Evolutionary conservation across 2,329 filamentous ascomycete species (phyloP), one percentile per base, ranked within the genome.

Genomic region (Fusarium scirpi): DNA sequence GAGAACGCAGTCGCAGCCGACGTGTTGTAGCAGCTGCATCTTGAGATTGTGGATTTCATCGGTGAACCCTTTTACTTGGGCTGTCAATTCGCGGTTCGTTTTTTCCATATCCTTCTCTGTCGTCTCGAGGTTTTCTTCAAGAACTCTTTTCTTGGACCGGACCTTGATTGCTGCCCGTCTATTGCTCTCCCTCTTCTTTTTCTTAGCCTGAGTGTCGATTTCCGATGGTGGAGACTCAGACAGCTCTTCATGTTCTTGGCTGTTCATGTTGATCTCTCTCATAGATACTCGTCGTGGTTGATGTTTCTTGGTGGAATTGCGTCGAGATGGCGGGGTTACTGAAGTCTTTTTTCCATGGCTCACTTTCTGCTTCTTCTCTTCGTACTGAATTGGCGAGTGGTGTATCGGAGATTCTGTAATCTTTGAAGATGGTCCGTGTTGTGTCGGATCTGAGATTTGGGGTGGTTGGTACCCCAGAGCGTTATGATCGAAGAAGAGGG

Each of bases 21-120:
- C 34, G 9, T 61, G 58, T n/a, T 61, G 58, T 0, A 61, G 34
- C 1, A 61, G n/a, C 4, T 61, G 25, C 44, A 59, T 44, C 54
- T 61, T 61, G 2, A 61, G 54, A 5, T 15, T 15, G 5, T 61
- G 54, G 3, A 61, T 13, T 2, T 61, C 32, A 2, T 29, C 9
- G 3, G 12, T n/a, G 9, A 61, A 24, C 8, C 43, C 44, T 6
- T 44, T 47, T 5, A 9, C 54, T 3, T 20, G 32, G 3, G 45
- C 6, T 1, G 34, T 24, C 10, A 61, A 8, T 3, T 41, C 29
- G 1, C 16, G 27, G 4, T 61, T 32, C 2, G 3, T 8, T n/a
- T 29, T 3, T 9, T 48, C 43, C 22, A 61, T 13, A 4, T 18
- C 8, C 6, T 24, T 49, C 5, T 43, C 53, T 1, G 58, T 16